phyloP scores from a whole-genome alignment of 225 moss, liverwort and hornwort genomes.

The Antitrichia curtipendula region DNA sequence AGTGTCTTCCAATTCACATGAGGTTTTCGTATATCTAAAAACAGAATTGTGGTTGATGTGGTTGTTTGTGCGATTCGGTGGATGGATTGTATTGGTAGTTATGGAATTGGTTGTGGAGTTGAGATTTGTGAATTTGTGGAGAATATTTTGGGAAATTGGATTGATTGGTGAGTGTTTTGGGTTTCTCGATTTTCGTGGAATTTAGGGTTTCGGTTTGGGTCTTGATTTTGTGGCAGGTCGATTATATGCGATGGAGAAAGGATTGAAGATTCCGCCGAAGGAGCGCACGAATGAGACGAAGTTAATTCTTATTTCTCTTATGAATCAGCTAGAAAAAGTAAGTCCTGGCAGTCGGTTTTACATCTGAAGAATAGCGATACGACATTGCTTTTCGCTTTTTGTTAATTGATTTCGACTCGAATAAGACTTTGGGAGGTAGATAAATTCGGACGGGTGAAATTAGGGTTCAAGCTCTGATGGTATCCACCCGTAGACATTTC shows the following conservation, averaged over 20 bases:
- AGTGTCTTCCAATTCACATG: constrained; percentile 1
- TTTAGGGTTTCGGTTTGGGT: constrained; percentile 9
- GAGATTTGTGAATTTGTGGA: not conserved
- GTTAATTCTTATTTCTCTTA: constrained; percentile 68
- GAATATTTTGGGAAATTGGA: not conserved
- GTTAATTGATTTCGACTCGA: not conserved
- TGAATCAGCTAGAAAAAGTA: constrained; percentile 99
- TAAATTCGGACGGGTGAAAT: not conserved
- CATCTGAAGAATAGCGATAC: not conserved
- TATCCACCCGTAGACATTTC: not conserved
- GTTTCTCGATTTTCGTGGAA: not conserved
- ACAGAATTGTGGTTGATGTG: not conserved
- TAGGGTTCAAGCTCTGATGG: not conserved
- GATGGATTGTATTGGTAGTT: not conserved
- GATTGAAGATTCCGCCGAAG: constrained; percentile 75
- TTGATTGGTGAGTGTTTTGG: not conserved
- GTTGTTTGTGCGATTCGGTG: not conserved
- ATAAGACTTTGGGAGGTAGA: not conserved
- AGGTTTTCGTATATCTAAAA: not conserved
- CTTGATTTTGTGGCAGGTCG: constrained; percentile 50
- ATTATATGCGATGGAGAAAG: constrained; percentile 93
- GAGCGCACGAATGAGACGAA: constrained; percentile 85
- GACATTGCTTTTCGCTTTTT: not conserved
- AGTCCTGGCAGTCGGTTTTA: not conserved
- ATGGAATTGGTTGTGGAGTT: not conserved